These are phyloP conservation scores for Metschnikowia vanudenii DNA, from an alignment of 805 yeast species.

Conservation along the genomic window DNA sequence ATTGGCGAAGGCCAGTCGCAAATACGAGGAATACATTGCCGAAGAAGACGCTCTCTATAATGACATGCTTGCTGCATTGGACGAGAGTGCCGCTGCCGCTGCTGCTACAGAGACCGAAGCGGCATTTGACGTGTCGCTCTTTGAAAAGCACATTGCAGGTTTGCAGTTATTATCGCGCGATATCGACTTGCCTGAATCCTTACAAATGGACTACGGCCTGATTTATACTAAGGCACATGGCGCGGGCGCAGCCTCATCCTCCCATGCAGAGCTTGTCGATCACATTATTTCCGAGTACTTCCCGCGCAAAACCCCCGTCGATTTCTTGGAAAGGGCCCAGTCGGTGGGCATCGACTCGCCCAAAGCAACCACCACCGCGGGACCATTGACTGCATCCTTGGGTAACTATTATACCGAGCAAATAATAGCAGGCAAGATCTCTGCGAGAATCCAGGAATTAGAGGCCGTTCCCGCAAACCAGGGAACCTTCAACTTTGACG, in stretches of 20 bases:
- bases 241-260: constrained; percentile 14
- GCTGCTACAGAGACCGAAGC: constrained; percentile 8
- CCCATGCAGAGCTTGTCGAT: constrained; percentile 16
- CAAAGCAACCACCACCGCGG: constrained; percentile 21
- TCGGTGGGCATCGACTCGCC: constrained; percentile 38
- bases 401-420: constrained; percentile 55
- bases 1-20: constrained; percentile 27
- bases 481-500: constrained; percentile 48
- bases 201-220: constrained; percentile 40
- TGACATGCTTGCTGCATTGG: constrained; percentile 19
- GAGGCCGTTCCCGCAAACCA: constrained; percentile 68
- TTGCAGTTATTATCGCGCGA: constrained; percentile 66
- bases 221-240: constrained; percentile 16
- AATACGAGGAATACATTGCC: constrained; percentile 24
- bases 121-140: constrained; percentile 23
- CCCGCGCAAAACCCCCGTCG: constrained; percentile 7
- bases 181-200: constrained; percentile 56
- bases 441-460: constrained; percentile 56
- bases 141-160: constrained; percentile 60
- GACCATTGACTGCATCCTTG: constrained; percentile 41
- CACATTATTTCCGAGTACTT: constrained; percentile 14
- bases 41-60: constrained; percentile 24
- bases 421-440: constrained; percentile 51
- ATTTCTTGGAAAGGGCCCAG: constrained; percentile 33
- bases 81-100: constrained; percentile 16